A percentile compares a stretch with the other conserved stretches of the same genome.
These are phyloP conservation scores for Byssochlamys sp. DNA, from an alignment of 2,329 filamentous ascomycete genomes.

Conservation along the genomic window DNA sequence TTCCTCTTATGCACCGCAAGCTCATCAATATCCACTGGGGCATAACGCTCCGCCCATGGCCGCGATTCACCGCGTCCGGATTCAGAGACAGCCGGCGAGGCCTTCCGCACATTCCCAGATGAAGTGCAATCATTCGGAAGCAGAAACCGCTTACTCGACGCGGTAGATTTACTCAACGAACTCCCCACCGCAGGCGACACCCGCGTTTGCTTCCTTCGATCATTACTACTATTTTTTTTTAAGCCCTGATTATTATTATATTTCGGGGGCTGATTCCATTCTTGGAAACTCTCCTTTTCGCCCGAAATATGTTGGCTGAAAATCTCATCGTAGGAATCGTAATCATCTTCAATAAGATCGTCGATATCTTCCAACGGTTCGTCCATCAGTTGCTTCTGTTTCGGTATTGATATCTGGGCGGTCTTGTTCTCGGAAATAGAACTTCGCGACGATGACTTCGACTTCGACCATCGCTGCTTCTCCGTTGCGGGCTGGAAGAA, in stretches of 20 bases:
- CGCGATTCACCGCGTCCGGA: slow-evolving; percentile 47
- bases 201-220: slow-evolving; percentile 3
- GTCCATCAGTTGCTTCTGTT: slow-evolving; percentile 3
- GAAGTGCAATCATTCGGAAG: slow-evolving; percentile 1
- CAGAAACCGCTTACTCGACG: neutral
- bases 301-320: slow-evolving; percentile 24
- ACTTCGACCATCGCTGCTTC: slow-evolving; percentile 28
- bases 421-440: slow-evolving; percentile 9
- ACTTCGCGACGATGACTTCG: slow-evolving; percentile 9
- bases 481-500: slow-evolving; percentile 33
- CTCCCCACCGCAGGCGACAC: neutral
- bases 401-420: slow-evolving; percentile 5
- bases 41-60: slow-evolving; percentile 83
- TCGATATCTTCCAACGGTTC: slow-evolving; percentile 17
- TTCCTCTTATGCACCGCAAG: slow-evolving; percentile 92
- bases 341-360: slow-evolving; percentile 33
- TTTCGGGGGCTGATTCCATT: neutral
- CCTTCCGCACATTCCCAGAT: slow-evolving; percentile 9
- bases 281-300: slow-evolving; percentile 7
- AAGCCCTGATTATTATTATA: neutral
- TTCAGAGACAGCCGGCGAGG: slow-evolving; percentile 15
- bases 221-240: neutral
- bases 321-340: slow-evolving; percentile 29
- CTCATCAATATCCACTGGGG: slow-evolving; percentile 65
- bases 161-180: neutral